Evolutionary conservation across 371 early-diverging fungal genomes (phyloP), one percentile per base, ranked within the genome.

Genomic region (Zancudomyces culisetae): DNA sequence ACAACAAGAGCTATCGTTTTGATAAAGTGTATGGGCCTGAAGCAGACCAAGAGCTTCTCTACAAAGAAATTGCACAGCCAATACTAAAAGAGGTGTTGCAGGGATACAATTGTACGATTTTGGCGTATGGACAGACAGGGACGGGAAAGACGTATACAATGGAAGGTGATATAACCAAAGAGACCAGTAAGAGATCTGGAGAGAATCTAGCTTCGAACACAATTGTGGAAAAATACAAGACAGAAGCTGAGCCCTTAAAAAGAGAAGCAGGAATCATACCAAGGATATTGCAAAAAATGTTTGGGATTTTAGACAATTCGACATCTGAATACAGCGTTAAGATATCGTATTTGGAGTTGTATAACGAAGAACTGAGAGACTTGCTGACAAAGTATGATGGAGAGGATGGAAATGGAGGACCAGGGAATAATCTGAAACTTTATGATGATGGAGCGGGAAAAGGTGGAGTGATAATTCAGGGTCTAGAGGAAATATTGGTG

Each of bases 341-440:
- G 35, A 76, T 91, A 6, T 90, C 91, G 30, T 83, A 85, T 53
- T 70, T 96, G 28, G 99, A 99, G 67, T 76, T 99, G 23, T 99
- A 99, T 72, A 98, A 98, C 60, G 99, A 99, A 62, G 90, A 96
- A 39, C 72, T 98, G 47, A 76, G 80, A 26, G 98, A 98, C 68
- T 70, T 99, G 22, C 64, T 99, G 21, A 66, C 67, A 1, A 58
- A 61, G 4, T 60, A 64, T 23, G 72, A 75, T 43, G 64, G 71
- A 15, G 45, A 15, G 27, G 41, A n/a, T 13, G 49, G 55, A 12
- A 20, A 24, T 2, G 3, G 22, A 15, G 23, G 42, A 27, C 56
- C 66, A 0, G 59, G 58, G 0, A 50, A 70, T 4, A 75, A 75
- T 35, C 78, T 84, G 27, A 78, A 76, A 54, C 73, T 83, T 26